phyloP scores from a whole-genome alignment of 1,284 basidiomycete species.

The Ceratobasidium sp. region DNA sequence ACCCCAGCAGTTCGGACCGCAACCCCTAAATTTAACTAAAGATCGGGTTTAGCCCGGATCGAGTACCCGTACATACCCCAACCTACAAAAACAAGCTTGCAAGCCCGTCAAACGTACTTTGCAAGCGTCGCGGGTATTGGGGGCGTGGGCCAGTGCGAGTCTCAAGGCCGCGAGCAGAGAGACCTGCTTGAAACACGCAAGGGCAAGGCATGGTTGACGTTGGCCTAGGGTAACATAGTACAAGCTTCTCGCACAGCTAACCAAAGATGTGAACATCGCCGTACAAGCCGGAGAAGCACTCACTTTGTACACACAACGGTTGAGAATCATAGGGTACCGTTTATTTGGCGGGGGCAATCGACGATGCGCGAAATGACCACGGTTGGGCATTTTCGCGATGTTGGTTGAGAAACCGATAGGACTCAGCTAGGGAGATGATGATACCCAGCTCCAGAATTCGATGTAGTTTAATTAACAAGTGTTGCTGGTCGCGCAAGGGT shows the following conservation, averaged over 20 bases:
- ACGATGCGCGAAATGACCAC: background rate
- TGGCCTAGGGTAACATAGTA: background rate
- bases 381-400: background rate
- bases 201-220: background rate
- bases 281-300: background rate
- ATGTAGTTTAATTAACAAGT: background rate
- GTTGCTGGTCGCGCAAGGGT: background rate
- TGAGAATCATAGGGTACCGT: too few relatives aligned
- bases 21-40: background rate
- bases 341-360: background rate
- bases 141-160: background rate
- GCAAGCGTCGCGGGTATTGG: background rate
- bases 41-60: background rate
- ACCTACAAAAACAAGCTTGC: background rate
- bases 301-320: too few relatives aligned
- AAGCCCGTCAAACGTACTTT: background rate
- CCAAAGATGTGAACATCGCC: background rate
- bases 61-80: background rate
- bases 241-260: background rate
- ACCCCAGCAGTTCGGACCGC: background rate
- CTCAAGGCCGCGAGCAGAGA: background rate
- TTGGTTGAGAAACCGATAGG: background rate
- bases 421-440: background rate
- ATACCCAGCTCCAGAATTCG: background rate
- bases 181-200: background rate